These are phyloP conservation scores for Venturia carpophila DNA, from an alignment of 2,329 filamentous ascomycete genomes.

Conservation along the genomic window DNA sequence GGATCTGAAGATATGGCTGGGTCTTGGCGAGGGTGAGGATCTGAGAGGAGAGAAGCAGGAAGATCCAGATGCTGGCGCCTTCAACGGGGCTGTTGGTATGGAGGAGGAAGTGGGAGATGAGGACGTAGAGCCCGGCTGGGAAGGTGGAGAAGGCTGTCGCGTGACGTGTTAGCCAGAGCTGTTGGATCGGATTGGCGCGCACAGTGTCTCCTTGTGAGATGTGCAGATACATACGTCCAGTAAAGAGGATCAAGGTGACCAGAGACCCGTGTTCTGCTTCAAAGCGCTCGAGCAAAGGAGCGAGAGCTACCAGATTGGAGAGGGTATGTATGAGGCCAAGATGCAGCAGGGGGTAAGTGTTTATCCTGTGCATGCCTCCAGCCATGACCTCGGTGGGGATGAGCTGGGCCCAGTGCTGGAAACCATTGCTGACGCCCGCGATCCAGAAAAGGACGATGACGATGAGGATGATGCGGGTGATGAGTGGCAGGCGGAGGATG, in stretches of 20 bases:
- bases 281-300: conserved; percentile 87
- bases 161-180: conserved; percentile 9
- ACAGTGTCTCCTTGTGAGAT: neutral
- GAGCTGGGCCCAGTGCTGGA: conserved; percentile 70
- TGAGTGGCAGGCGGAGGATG: conserved; percentile 74
- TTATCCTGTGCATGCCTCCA: conserved; percentile 64
- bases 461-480: conserved; percentile 64
- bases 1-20: conserved; percentile 62
- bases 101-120: conserved; percentile 68
- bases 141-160: conserved; percentile 44
- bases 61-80: conserved; percentile 89
- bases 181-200: too few relatives aligned
- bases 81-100: conserved; percentile 64
- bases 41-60: conserved; percentile 76
- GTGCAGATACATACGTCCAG: conserved; percentile 63
- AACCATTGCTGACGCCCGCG: conserved; percentile 53
- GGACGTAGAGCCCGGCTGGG: conserved; percentile 71
- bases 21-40: conserved; percentile 75
- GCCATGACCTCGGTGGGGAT: conserved; percentile 46
- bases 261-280: conserved; percentile 88
- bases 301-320: conserved; percentile 70
- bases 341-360: conserved; percentile 87
- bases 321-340: conserved; percentile 67
- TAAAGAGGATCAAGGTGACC: conserved; percentile 77
- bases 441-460: conserved; percentile 64